Base-by-base conservation (phyloP, 192 early-diverging fungal genomes). In the Oehlia diaphana region DNA sequence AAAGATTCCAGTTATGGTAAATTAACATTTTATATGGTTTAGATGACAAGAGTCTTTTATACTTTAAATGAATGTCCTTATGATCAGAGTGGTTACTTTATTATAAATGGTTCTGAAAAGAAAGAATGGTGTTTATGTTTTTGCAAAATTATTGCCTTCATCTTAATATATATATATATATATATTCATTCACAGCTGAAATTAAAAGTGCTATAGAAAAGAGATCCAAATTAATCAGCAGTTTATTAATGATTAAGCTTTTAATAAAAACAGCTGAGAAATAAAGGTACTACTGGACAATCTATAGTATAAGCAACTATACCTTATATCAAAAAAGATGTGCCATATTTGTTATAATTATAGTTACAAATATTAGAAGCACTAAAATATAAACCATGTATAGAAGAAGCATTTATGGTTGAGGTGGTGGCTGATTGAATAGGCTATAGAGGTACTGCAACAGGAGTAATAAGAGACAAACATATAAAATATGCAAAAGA, bases 71-170 rank as follows among this genome's bases (percentile, higher is more conserved):
- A 99, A 87, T 99, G 98, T 82, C 93, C 96, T 21, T 86, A 86
- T 67, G 85, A 86, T 79, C 85, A n/a, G 94, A 97, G 98, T 78
- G 98, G 98, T 66, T 99, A 99, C 83, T 99, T 99, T 88, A 89
- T 99, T 53, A 98, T 99, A 85, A 98, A 99, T 85, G 98, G 98
- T 13, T 97, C 96, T 16, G 98, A 99, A 83, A 99, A 88, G 98
- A 99, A 88, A 92, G 98, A 65, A 99, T 99, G 92, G 95, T 21
- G 96, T 99, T n/a, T 98, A 96, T 76, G 97, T 98, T 16, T 99
- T 99, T 81, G 83, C 88, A 42, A 97, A 97, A 82, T 89, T 89
- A n/a, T 86, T 88, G 75, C 94, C 95, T 65, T 90, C 93, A 77
- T 89, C 92, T 31, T 92, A 97, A 99, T 35, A 35, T 35, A 3